Evolutionary conservation across 306 rosid genomes (phyloP).

Genomic region (Medicago arabica): DNA sequence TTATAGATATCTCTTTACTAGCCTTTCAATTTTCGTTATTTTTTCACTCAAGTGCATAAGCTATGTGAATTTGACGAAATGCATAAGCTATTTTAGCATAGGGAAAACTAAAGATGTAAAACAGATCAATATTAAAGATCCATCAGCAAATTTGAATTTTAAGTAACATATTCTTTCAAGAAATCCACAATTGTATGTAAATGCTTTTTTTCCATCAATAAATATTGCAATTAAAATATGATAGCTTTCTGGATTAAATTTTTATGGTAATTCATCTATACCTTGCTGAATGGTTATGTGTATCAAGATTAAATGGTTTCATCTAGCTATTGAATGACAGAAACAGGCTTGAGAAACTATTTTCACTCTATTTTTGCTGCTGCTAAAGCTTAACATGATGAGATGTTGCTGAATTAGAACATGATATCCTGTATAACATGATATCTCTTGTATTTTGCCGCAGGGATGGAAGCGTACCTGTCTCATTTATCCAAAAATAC

Average conservation of each 20-base stretch:
- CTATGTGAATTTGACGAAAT: not conserved
- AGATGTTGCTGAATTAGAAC: constrained; percentile 22
- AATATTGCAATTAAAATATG: not conserved
- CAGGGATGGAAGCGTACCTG: constrained; percentile 89
- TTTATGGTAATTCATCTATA: not conserved
- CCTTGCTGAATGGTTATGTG: not conserved
- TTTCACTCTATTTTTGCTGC: constrained; percentile 16
- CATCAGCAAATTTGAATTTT: not conserved
- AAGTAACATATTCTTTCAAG: too few species aligned
- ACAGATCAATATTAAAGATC: not conserved
- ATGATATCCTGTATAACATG: constrained; percentile 19
- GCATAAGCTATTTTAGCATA: not conserved
- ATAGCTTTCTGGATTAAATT: not conserved
- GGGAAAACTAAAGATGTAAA: not conserved
- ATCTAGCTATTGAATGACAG: not conserved
- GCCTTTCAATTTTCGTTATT: not conserved
- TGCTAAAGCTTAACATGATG: constrained; percentile 32
- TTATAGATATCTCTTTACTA: not conserved
- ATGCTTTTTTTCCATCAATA: not conserved
- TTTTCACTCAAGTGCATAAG: not conserved
- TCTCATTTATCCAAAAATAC: constrained; percentile 80
- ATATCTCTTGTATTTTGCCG: constrained; percentile 37
- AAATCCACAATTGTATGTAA: too few species aligned
- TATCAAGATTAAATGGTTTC: constrained; percentile 2
- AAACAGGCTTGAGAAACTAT: constrained; percentile 20